A percentile compares a stretch with the other conserved stretches of the same genome.
Conservation (phyloP, 257 asterid species). For the Paraleonurus japonicus region DNA sequence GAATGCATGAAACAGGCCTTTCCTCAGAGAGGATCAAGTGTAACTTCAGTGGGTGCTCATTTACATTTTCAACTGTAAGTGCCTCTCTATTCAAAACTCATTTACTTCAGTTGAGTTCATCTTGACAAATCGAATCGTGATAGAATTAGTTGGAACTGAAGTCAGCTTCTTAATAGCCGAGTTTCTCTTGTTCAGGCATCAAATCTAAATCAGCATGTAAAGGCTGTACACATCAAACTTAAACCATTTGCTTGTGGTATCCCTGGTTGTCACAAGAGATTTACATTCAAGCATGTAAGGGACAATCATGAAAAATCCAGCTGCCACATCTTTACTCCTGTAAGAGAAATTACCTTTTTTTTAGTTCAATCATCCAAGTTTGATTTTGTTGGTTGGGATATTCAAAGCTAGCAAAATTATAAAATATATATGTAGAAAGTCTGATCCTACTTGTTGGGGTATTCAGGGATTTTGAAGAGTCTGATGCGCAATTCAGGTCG, state of each 20-base stretch:
- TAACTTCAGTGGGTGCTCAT: constrained; percentile 50
- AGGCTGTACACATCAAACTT: constrained; percentile 63
- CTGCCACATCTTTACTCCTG: constrained; percentile 58
- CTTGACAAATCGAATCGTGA: not conserved
- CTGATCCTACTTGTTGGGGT: not conserved
- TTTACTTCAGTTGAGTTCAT: not conserved
- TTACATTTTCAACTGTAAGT: constrained; percentile 67
- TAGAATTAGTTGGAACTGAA: not conserved
- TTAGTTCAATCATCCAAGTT: not conserved
- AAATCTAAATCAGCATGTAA: constrained; percentile 72
- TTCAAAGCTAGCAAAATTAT: not conserved
- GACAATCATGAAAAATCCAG: constrained; percentile 82
- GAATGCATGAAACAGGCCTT: constrained; percentile 49
- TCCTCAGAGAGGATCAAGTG: constrained; percentile 51
- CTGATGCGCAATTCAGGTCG: constrained; percentile 65
- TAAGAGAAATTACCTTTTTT: constrained; percentile 29
- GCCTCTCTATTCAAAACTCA: not conserved
- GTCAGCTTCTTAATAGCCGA: not conserved
- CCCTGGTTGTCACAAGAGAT: constrained; percentile 62
- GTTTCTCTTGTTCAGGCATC: constrained; percentile 46
- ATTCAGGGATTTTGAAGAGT: constrained; percentile 76
- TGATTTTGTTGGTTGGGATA: no score
- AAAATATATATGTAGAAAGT: not conserved
- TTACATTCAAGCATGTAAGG: constrained; percentile 85
- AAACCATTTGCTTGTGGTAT: constrained; percentile 63